Percentiles rank a stretch among this genome's conserved stretches.
Evolutionary conservation across 164 flowering plant species (phyloP).

Genomic region (Tetracentron sinense): DNA sequence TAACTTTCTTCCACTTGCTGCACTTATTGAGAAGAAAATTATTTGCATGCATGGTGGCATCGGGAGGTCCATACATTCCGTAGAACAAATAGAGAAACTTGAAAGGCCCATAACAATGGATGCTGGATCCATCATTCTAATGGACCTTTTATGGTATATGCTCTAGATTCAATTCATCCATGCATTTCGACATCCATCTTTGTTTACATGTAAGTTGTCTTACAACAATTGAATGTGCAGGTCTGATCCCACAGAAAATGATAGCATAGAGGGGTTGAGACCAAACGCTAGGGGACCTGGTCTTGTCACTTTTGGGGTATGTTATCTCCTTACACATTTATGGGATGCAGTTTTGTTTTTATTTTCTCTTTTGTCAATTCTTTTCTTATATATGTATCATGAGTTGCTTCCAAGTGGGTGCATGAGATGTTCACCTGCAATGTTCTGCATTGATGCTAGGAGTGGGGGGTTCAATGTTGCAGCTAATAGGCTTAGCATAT

Average conservation of each 20-base stretch:
- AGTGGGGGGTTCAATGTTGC: too few species aligned
- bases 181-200: neutral
- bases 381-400: too few species aligned
- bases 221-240: slow-evolving; percentile 33
- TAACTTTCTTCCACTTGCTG: slow-evolving; percentile 94
- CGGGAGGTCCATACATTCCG: slow-evolving; percentile 87
- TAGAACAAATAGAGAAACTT: slow-evolving; percentile 96
- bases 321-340: neutral
- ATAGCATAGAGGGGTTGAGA: slow-evolving; percentile 92
- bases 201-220: neutral
- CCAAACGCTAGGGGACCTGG: slow-evolving; percentile 99
- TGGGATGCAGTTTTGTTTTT: neutral
- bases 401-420: too few species aligned
- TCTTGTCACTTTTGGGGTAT: slow-evolving; percentile 96
- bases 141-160: slow-evolving; percentile 91
- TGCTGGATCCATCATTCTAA: slow-evolving; percentile 85
- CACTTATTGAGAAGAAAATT: slow-evolving; percentile 92
- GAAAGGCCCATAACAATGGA: slow-evolving; percentile 99
- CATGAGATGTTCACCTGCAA: neutral
- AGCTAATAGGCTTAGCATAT: too few species aligned
- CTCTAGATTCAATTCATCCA: neutral
- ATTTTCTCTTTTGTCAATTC: neutral
- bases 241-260: slow-evolving; percentile 99
- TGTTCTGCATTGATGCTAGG: neutral
- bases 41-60: slow-evolving; percentile 99